Conservation (phyloP, 108 stramenopile genomes). For the Bacterosira constricta region DNA sequence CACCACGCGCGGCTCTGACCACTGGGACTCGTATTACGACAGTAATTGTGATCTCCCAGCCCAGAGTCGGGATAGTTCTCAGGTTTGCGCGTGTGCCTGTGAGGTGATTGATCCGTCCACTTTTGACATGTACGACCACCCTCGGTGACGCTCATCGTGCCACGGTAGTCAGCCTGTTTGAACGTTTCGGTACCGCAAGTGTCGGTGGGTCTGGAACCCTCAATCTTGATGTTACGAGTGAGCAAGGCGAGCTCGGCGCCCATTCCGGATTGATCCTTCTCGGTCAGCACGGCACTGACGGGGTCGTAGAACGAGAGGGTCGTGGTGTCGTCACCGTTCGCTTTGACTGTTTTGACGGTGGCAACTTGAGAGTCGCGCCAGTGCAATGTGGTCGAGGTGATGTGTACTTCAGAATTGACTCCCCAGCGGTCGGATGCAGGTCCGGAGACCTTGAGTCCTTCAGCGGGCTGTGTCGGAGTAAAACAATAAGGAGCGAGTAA, state of each 20-base stretch:
- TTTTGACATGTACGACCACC: conserved; percentile 19
- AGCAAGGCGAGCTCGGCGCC: conserved; percentile 69
- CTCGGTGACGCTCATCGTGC: conserved; percentile 5
- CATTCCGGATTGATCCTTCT: conserved; percentile 46
- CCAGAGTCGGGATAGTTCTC: conserved; percentile 17
- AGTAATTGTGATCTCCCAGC: conserved; percentile 34
- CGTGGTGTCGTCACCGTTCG: conserved; percentile 36
- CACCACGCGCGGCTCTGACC: conserved; percentile 31
- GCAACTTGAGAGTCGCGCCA: conserved; percentile 44
- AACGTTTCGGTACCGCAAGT: conserved; percentile 25
- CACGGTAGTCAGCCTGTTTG: conserved; percentile 40
- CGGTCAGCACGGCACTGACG: conserved; percentile 45
- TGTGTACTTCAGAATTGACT: conserved; percentile 53
- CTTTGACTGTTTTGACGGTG: conserved; percentile 20
- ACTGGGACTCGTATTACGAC: conserved; percentile 30
- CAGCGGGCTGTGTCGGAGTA: conserved; percentile 24
- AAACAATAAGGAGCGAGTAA: too few relatives aligned
- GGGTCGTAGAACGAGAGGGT: conserved; percentile 43
- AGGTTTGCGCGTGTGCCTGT: conserved; percentile 7
- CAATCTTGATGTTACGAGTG: conserved; percentile 66
- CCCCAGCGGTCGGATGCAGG: conserved; percentile 38
- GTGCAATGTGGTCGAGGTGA: conserved; percentile 57
- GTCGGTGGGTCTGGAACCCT: conserved; percentile 24
- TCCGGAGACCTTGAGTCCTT: conserved; percentile 29
- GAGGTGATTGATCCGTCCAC: conserved; percentile 24